phyloP scores from a whole-genome alignment of 768 basidiomycete genomes.

The Tulasnella sp. region DNA sequence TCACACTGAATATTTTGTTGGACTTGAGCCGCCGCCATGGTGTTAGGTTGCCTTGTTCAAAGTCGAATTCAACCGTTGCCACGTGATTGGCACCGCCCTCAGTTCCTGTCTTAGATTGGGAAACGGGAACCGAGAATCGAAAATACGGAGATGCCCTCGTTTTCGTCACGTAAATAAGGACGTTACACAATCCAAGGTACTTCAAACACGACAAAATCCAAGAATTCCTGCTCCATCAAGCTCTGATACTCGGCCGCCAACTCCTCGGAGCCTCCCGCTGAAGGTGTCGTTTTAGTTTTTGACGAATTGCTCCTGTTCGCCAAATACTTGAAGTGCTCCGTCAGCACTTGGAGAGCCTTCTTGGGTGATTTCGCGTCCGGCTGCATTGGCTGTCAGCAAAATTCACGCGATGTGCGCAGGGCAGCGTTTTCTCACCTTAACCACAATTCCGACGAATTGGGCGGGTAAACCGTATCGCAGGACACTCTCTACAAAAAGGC shows the following conservation, averaged over 20 bases:
- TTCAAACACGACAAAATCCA: constrained; percentile 93
- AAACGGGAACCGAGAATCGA: neutral
- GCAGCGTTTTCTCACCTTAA: constrained; percentile 61
- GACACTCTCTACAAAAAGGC: constrained; percentile 93
- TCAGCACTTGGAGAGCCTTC: constrained; percentile 73
- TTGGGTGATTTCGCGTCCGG: constrained; percentile 85
- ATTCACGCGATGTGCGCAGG: neutral
- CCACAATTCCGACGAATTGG: constrained; percentile 76
- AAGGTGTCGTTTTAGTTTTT: constrained; percentile 47
- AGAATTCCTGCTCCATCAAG: constrained; percentile 93
- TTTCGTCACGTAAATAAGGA: neutral
- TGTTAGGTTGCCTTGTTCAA: neutral
- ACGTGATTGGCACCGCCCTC: neutral
- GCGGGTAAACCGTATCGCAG: constrained; percentile 94
- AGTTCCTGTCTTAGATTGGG: neutral
- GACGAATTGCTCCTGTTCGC: constrained; percentile 61
- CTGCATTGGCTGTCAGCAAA: constrained; percentile 47
- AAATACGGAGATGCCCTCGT: neutral
- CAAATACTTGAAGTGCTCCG: constrained; percentile 80
- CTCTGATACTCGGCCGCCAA: constrained; percentile 90
- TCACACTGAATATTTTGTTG: neutral
- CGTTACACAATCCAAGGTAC: constrained; percentile 76
- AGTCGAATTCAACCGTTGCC: neutral
- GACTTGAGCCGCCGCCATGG: neutral
- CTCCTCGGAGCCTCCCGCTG: constrained; percentile 52